These are phyloP conservation scores for Bretziella fagacearum DNA, from an alignment of 2,329 filamentous ascomycete species.

Conservation along the genomic window DNA sequence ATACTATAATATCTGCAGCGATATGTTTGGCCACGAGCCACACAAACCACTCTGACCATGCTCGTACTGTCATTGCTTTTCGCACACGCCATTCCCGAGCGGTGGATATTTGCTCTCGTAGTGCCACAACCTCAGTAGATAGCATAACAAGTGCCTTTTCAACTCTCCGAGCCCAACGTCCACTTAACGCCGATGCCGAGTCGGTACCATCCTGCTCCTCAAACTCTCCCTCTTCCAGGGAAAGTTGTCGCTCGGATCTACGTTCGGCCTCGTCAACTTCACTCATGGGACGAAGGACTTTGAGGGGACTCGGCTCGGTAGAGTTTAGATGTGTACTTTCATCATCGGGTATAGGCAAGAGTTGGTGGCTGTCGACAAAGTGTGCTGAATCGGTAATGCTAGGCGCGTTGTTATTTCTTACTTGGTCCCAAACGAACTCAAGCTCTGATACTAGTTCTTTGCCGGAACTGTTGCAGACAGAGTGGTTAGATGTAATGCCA, in stretches of 20 bases:
- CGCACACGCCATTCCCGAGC: conserved; percentile 54
- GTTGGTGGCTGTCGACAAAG: conserved; percentile 25
- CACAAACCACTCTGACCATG: conserved; percentile 54
- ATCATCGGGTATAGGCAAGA: conserved; percentile 18
- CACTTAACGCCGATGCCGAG: conserved; percentile 6
- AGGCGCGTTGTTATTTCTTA: conserved; percentile 61
- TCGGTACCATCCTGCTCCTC: conserved; percentile 16
- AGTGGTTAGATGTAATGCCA: background rate
- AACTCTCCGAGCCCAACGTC: conserved; percentile 58
- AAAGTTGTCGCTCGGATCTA: conserved; percentile 31
- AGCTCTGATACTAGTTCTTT: conserved; percentile 78
- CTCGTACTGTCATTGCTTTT: conserved; percentile 44
- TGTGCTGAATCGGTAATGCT: conserved; percentile 42
- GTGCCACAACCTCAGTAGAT: conserved; percentile 78
- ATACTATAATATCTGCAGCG: conserved; percentile 49
- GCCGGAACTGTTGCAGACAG: conserved; percentile 40
- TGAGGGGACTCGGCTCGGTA: conserved; percentile 36
- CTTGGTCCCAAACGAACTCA: conserved; percentile 99
- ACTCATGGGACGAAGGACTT: conserved; percentile 69
- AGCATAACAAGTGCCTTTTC: conserved; percentile 76
- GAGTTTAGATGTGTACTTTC: conserved; percentile 27
- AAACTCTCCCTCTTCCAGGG: conserved; percentile 29
- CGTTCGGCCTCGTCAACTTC: conserved; percentile 56
- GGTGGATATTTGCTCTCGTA: conserved; percentile 76
- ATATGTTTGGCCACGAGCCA: conserved; percentile 60